Percentiles rank a stretch among this genome's conserved stretches.
Evolutionary conservation across 805 yeast species (phyloP).

Genomic region (Kluyveromyces siamensis): DNA sequence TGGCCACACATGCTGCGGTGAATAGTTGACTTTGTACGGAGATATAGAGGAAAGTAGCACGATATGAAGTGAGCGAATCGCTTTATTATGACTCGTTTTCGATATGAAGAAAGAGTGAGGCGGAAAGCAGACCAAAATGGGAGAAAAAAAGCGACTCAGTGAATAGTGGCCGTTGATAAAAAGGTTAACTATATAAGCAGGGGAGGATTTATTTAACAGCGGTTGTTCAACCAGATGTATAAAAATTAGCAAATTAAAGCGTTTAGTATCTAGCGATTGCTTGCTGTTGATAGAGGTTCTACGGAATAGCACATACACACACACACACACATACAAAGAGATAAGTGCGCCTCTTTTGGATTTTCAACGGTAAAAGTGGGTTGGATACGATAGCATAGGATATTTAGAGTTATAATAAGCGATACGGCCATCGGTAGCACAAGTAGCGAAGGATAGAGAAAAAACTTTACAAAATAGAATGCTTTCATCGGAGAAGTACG

Average conservation of each 20-base stretch:
- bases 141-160: not conserved
- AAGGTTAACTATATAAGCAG: not conserved
- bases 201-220: too few species aligned
- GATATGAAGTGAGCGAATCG: too few species aligned
- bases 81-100: too few species aligned
- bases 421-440: not conserved
- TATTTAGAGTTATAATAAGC: not conserved
- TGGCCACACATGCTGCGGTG: not conserved
- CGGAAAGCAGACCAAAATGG: not conserved
- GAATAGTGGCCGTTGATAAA: not conserved
- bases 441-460: not conserved
- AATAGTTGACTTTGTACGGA: not conserved
- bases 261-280: not conserved
- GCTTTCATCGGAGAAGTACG: slow-evolving; percentile 18
- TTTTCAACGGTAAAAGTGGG: not conserved
- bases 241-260: too few species aligned
- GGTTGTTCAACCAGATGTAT: too few species aligned
- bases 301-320: not conserved
- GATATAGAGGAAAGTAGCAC: not conserved
- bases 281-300: not conserved
- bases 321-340: slow-evolving; percentile 1
- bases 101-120: not conserved
- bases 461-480: not conserved
- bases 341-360: not conserved
- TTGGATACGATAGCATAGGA: not conserved